Base-by-base conservation (phyloP, 2,329 filamentous ascomycete genomes). In the Colletotrichum tamarilloi region DNA sequence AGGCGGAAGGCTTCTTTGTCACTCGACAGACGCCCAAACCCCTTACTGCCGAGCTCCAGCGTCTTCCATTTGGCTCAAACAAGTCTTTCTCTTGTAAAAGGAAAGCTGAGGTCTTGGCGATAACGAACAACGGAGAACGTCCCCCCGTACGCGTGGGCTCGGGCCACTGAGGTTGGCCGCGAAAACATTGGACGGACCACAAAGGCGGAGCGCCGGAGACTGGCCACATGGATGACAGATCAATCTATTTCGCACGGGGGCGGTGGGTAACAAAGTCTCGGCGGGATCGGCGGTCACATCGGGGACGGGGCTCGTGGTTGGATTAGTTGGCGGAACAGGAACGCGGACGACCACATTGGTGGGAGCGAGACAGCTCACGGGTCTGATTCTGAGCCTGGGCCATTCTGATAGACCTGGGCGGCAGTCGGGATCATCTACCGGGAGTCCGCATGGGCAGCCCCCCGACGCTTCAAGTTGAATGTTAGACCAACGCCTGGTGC, bases 231-330 rank as follows among this genome's bases (percentile, higher is more conserved):
- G 32, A 52, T 35, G 26, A 65, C 55, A 60, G 46, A n/a, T 26
- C 66, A 73, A 73, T 73, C 67, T 73, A 73, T 62, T 73, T 70
- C 70, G 55, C 60, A 73, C 70, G 60, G 60, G 62, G 32, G 38
- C 55, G 35, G 67, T 70, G 70, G 70, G 19, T 49, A 63, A n/a
- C n/a, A 38, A 62, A 32, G 67, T 65, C 70, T 73, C 60, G 70
- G 70, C 70, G 67, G 30, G 67, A 73, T 73, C 67, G 70, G 67
- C 60, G 55, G 16, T 49, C 28, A 19, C 55, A 4, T 64, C 60
- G 66, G 70, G 46, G 53, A 56, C 60, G 66, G 67, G 66, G 70
- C 56, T 49, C 70, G 67, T 70, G 56, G 67, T 49, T 70, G 60
- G 56, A 14, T 53, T 26, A 62, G 46, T 30, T 46, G 12, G 32